Conservation (phyloP, 2,329 filamentous ascomycete species). For the Alternaria triticina region DNA sequence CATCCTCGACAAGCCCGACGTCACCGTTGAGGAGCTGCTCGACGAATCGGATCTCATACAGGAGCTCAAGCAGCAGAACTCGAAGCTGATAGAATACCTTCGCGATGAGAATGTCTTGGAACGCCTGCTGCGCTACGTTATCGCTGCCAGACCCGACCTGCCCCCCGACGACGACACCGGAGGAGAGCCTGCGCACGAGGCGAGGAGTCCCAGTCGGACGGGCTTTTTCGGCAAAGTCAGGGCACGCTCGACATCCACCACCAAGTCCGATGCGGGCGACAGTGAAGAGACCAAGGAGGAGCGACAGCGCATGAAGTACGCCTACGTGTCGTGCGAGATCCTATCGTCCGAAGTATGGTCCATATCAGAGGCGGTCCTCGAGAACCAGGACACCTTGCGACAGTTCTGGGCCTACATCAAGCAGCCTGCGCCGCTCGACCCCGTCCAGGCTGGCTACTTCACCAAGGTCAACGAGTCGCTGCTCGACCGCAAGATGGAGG, state of each 20-base stretch:
- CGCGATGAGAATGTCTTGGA: conserved; percentile 85
- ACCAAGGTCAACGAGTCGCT: conserved; percentile 99
- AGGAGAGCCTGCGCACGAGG: conserved; percentile 56
- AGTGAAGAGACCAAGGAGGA: conserved; percentile 75
- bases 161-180: conserved; percentile 42
- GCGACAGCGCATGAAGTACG: conserved; percentile 90
- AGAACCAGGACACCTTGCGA: conserved; percentile 77
- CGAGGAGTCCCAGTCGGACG: conserved; percentile 38
- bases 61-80: conserved; percentile 97
- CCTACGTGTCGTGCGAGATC: conserved; percentile 91
- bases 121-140: conserved; percentile 87
- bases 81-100: conserved; percentile 94
- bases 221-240: conserved; percentile 57
- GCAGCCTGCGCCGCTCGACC: conserved; percentile 83
- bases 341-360: conserved; percentile 97
- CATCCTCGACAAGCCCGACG: conserved; percentile 93
- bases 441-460: conserved; percentile 95
- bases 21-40: conserved; percentile 92
- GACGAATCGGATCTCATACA: conserved; percentile 96
- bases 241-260: conserved; percentile 53
- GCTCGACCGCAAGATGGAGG: conserved; percentile 96
- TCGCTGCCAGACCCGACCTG: conserved; percentile 70
- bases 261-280: conserved; percentile 51
- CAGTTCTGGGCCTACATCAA: conserved; percentile 92
- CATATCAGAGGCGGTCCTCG: conserved; percentile 89